phyloP scores from a whole-genome alignment of 228 moss, liverwort and hornwort species.

The Sphagnum magellanicum region DNA sequence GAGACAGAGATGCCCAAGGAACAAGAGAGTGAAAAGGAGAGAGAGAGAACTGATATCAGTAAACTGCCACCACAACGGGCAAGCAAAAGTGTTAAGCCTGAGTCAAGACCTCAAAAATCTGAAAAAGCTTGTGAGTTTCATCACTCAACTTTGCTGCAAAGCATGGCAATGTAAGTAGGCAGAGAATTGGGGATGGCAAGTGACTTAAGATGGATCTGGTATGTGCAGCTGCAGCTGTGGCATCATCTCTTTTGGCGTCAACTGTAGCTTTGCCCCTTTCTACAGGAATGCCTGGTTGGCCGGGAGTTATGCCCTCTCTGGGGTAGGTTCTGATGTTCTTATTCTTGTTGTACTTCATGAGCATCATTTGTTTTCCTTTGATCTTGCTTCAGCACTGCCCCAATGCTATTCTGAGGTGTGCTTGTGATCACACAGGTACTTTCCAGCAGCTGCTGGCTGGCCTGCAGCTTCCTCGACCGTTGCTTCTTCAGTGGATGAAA shows the following conservation, averaged over 20 bases:
- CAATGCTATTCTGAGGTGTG: not conserved
- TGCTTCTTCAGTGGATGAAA: too few relatives aligned
- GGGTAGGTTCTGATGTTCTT: not conserved
- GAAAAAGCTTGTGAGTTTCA: constrained; percentile 37
- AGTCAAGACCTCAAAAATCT: constrained; percentile 50
- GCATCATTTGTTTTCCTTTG: too few relatives aligned
- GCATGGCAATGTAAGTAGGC: too few relatives aligned
- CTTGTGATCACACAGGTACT: constrained; percentile 34
- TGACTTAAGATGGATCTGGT: too few relatives aligned
- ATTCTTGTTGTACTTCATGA: too few relatives aligned
- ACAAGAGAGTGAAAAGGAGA: constrained; percentile 25
- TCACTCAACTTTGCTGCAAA: too few relatives aligned
- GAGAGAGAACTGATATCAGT: constrained; percentile 39
- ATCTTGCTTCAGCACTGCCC: too few relatives aligned
- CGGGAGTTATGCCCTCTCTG: constrained; percentile 22
- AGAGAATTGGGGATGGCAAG: too few relatives aligned
- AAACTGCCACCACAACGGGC: constrained; percentile 28
- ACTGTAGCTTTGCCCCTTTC: constrained; percentile 34
- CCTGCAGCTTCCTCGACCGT: constrained; percentile 9
- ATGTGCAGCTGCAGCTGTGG: constrained; percentile 15
- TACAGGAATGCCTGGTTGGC: constrained; percentile 48
- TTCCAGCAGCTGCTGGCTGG: constrained; percentile 18
- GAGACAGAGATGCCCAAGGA: constrained; percentile 16
- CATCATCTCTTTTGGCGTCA: constrained; percentile 27
- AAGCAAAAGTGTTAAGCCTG: constrained; percentile 40